Conservation (phyloP, 495 filamentous ascomycete genomes). For the Penicillium waksmanii region DNA sequence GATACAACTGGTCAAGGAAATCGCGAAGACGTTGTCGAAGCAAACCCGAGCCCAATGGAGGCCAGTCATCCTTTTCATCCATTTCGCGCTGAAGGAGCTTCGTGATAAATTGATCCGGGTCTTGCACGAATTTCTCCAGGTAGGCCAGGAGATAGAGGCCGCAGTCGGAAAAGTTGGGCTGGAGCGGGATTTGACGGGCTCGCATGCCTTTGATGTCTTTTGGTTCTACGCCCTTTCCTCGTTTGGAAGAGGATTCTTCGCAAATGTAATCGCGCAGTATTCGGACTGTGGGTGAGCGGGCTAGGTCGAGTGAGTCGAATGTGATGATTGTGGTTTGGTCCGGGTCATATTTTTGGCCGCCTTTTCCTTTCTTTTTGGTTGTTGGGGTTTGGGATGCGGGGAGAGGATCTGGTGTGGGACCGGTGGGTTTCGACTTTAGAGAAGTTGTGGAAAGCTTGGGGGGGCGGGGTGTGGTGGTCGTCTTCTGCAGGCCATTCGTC, state of each 20-base stretch:
- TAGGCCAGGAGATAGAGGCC: conserved; percentile 86
- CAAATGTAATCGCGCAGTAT: conserved; percentile 77
- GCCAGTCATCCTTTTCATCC: conserved; percentile 55
- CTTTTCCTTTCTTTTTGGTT: conserved; percentile 36
- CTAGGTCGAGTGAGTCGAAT: conserved; percentile 76
- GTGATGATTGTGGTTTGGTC: conserved; percentile 74
- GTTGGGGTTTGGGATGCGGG: conserved; percentile 18
- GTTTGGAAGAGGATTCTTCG: conserved; percentile 72
- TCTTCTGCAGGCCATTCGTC: conserved; percentile 36
- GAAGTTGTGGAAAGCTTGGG: background rate
- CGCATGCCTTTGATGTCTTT: conserved; percentile 64
- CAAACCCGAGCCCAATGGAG: conserved; percentile 51
- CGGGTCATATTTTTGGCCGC: conserved; percentile 29
- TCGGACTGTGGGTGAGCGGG: conserved; percentile 62
- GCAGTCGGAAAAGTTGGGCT: conserved; percentile 87
- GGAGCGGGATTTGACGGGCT: conserved; percentile 71
- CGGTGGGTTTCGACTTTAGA: background rate
- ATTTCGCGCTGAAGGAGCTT: conserved; percentile 55
- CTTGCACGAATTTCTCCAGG: conserved; percentile 72
- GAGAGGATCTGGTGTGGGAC: background rate
- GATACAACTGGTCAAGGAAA: conserved; percentile 53
- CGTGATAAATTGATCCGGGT: conserved; percentile 67
- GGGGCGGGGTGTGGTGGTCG: conserved; percentile 21
- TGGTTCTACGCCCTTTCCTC: conserved; percentile 57
- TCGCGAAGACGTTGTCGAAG: conserved; percentile 58